Base-by-base conservation (phyloP, 2,329 filamentous ascomycete genomes). In the Botrytis cinerea region DNA sequence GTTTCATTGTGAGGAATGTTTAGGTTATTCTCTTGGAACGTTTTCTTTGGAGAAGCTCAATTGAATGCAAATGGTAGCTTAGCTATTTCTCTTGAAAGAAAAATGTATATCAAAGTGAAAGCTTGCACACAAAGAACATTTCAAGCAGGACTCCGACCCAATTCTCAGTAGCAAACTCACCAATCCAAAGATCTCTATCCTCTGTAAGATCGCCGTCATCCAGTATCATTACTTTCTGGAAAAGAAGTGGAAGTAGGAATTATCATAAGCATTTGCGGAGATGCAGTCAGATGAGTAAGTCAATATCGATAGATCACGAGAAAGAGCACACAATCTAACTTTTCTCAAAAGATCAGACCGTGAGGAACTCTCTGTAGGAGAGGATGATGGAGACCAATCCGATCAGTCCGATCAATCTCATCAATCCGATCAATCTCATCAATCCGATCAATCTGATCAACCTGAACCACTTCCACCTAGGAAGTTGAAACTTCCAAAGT, bases 11-110 rank as follows among this genome's bases (percentile, higher is more conserved):
- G n/a, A 57, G 48, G 38, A 57, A 69, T 69, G 66, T 43, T 43
- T 25, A 38, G n/a, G n/a, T 69, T 57, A 7, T 43, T 32, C 9
- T 28, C 35, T n/a, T 57, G 38, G 32, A 20, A 25, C 2, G 10
- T 32, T 69, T 68, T 59, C 66, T 57, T 69, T 57, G 14, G 48
- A 43, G 54, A 71, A 63, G 57, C 54, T 40, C 32, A 51, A 35
- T 71, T 63, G 28, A 40, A 63, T 71, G 57, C 68, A 71, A 46
- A 63, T 71, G 54, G 54, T 38, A 71, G 54, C 45, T 48, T 69
- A 57, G 66, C 16, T 57, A 32, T 45, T n/a, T 59, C 22, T 20
- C 18, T 18, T 69, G 66, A 69, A 69, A 69, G 66, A 57, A 68
- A 69, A 43, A 5, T 4, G 22, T 2, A 25, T 25, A 48, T 40